Conservation (phyloP, 306 rosid species). For the Dryas alaskensis region DNA sequence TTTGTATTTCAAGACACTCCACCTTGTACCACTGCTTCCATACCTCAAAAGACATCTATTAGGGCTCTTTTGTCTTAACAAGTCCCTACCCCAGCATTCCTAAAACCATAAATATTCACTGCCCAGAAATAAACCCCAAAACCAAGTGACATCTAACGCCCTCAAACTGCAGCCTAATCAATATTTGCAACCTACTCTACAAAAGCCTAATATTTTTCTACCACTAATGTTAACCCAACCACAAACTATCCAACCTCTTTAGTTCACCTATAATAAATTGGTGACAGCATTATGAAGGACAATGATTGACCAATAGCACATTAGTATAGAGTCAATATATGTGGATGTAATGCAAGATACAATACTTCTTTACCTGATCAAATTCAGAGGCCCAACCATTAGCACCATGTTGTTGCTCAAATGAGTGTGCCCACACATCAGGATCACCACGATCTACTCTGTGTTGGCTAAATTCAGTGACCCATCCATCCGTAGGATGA, state of each 20-base stretch:
- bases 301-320: neutral
- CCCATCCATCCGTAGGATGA: slow-evolving; percentile 75
- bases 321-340: neutral
- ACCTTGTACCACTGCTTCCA: neutral
- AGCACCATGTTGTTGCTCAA: slow-evolving; percentile 80
- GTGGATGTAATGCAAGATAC: neutral
- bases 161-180: neutral
- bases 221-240: neutral
- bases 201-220: neutral
- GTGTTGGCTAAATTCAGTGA: slow-evolving; percentile 64
- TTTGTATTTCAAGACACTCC: neutral
- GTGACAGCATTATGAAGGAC: neutral
- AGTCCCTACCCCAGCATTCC: slow-evolving; percentile 1
- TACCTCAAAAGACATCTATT: neutral
- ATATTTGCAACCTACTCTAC: neutral
- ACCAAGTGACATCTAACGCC: neutral
- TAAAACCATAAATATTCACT: neutral
- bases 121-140: neutral
- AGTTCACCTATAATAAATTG: neutral
- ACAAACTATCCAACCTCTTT: neutral
- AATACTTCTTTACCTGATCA: slow-evolving; percentile 60
- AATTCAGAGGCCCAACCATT: slow-evolving; percentile 97
- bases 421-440: slow-evolving; percentile 76
- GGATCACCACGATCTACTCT: slow-evolving; percentile 61
- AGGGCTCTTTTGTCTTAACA: neutral